These are phyloP conservation scores for Thalassiosira hispida DNA, from an alignment of 352 stramenopile genomes.

Conservation along the genomic window DNA sequence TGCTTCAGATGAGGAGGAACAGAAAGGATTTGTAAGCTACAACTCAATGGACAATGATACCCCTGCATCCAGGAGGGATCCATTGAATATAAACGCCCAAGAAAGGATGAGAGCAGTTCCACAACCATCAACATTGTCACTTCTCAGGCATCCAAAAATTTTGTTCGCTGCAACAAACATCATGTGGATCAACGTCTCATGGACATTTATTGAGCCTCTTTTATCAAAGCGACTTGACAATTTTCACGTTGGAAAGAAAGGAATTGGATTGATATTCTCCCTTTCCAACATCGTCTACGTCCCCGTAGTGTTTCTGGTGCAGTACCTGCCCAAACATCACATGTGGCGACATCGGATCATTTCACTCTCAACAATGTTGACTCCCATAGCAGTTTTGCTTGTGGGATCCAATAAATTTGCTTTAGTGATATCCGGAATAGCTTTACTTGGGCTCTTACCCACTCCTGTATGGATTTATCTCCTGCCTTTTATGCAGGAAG, in stretches of 20 bases:
- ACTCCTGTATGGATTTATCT: slow-evolving; percentile 48
- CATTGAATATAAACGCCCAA: slow-evolving; percentile 9
- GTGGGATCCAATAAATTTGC: slow-evolving; percentile 30
- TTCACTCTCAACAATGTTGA: slow-evolving; percentile 29
- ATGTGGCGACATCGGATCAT: slow-evolving; percentile 24
- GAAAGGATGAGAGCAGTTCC: neutral
- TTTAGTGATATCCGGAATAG: slow-evolving; percentile 25
- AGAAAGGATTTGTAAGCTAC: neutral
- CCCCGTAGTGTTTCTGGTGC: slow-evolving; percentile 39
- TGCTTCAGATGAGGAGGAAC: neutral
- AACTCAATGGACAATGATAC: slow-evolving; percentile 3
- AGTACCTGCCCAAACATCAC: slow-evolving; percentile 26
- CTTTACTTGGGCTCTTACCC: slow-evolving; percentile 34
- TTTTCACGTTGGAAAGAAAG: slow-evolving; percentile 42
- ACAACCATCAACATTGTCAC: slow-evolving; percentile 23
- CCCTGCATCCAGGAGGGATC: neutral
- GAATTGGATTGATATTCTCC: slow-evolving; percentile 53
- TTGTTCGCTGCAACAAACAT: slow-evolving; percentile 37
- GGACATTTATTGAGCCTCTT: slow-evolving; percentile 52
- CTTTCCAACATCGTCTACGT: slow-evolving; percentile 53
- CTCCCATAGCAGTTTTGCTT: slow-evolving; percentile 45
- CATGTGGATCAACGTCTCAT: slow-evolving; percentile 45
- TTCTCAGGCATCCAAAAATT: slow-evolving; percentile 43
- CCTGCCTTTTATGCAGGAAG: slow-evolving; percentile 51
- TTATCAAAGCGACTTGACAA: slow-evolving; percentile 33